A percentile compares a stretch with the other conserved stretches of the same genome.
phyloP scores from a whole-genome alignment of 192 early-diverging fungal genomes.

The Linnemannia hyalina region DNA sequence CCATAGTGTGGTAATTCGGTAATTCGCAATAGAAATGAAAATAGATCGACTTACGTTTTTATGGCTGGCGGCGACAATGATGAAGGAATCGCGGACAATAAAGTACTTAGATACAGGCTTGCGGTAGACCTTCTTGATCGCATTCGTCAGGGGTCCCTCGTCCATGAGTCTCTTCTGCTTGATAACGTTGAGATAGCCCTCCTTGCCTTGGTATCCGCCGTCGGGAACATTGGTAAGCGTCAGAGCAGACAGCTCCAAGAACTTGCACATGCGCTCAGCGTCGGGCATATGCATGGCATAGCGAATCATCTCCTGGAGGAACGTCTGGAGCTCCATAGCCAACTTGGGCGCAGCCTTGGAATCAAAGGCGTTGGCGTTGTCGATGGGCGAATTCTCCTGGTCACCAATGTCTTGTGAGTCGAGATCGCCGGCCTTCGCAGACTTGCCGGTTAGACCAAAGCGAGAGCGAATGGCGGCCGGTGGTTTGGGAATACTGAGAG shows the following conservation, averaged over 20 bases:
- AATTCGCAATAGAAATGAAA: neutral
- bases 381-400: neutral
- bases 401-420: neutral
- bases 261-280: slow-evolving; percentile 63
- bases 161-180: slow-evolving; percentile 63
- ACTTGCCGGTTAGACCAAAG: slow-evolving; percentile 17
- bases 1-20: neutral
- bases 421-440: neutral
- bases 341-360: slow-evolving; percentile 42
- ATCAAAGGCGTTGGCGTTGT: slow-evolving; percentile 27
- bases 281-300: slow-evolving; percentile 54
- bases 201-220: slow-evolving; percentile 72
- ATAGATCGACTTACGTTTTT: slow-evolving; percentile 52
- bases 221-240: slow-evolving; percentile 54
- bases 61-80: slow-evolving; percentile 60
- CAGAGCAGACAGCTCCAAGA: slow-evolving; percentile 64
- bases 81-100: slow-evolving; percentile 73
- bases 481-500: slow-evolving; percentile 45
- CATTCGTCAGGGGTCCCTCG: slow-evolving; percentile 61
- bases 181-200: slow-evolving; percentile 68
- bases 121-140: slow-evolving; percentile 45
- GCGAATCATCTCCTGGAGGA: slow-evolving; percentile 55
- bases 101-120: slow-evolving; percentile 75
- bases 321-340: slow-evolving; percentile 44
- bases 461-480: slow-evolving; percentile 44